These are phyloP conservation scores for Porogramme epimiltina DNA, from an alignment of 1,284 basidiomycete species.

Conservation along the genomic window DNA sequence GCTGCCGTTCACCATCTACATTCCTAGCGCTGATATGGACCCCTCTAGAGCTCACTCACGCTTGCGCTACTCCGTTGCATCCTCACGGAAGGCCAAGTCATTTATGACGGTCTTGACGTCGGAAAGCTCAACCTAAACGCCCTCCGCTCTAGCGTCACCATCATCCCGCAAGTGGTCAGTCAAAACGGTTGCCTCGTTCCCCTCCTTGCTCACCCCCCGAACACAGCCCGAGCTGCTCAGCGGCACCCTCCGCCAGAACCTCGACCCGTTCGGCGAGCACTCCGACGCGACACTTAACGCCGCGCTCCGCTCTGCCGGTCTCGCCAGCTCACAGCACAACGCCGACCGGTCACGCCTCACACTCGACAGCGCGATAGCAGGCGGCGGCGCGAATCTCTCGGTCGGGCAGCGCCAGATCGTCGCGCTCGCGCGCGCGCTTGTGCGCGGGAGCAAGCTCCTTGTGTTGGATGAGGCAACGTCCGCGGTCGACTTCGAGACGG, in stretches of 20 bases:
- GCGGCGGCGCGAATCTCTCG: constrained; percentile 62
- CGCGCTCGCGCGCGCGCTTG: constrained; percentile 61
- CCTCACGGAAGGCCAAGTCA: constrained; percentile 45
- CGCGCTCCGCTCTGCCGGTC: constrained; percentile 45
- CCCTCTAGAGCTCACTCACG: constrained; percentile 42
- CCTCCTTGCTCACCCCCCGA: no score
- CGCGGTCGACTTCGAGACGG: constrained; percentile 55
- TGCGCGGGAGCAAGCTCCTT: constrained; percentile 59
- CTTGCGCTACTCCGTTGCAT: constrained; percentile 46
- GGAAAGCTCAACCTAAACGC: constrained; percentile 62
- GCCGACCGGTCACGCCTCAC: constrained; percentile 50
- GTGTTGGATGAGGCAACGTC: constrained; percentile 58
- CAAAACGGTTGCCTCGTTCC: background rate
- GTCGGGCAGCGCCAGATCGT: constrained; percentile 63
- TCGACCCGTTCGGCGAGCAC: constrained; percentile 76
- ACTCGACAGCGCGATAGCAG: constrained; percentile 55
- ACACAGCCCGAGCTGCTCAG: constrained; percentile 64
- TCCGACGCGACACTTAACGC: constrained; percentile 68
- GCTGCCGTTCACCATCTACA: background rate
- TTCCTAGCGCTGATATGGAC: no score
- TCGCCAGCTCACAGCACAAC: constrained; percentile 53
- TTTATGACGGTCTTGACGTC: constrained; percentile 35
- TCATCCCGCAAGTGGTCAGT: constrained; percentile 41
- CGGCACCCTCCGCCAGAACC: constrained; percentile 58
- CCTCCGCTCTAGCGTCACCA: constrained; percentile 47